Conservation (phyloP, 306 rosid genomes). For the Oemleria cerasiformis region DNA sequence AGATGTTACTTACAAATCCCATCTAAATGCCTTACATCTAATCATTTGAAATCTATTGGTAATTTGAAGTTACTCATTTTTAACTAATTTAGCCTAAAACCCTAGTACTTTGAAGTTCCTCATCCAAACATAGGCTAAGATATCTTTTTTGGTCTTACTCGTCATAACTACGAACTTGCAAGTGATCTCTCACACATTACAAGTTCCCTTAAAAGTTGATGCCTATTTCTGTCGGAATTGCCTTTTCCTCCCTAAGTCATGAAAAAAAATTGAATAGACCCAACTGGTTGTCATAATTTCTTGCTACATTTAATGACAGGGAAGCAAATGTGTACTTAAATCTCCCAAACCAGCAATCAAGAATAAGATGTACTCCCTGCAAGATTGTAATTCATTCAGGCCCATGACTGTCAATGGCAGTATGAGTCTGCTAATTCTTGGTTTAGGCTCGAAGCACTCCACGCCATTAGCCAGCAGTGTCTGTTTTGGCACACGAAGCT, state of each 20-base stretch:
- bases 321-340: conserved; percentile 68
- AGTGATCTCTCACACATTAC: not conserved
- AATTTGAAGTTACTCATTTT: too few species aligned
- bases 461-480: conserved; percentile 39
- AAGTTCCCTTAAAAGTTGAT: not conserved
- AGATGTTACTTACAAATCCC: too few species aligned
- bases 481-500: conserved; percentile 55
- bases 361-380: conserved; percentile 55
- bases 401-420: conserved; percentile 44
- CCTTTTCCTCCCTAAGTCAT: not conserved
- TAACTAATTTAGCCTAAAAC: too few species aligned
- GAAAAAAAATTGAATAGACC: conserved; percentile 7
- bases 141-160: not conserved
- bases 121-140: too few species aligned
- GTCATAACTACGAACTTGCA: not conserved
- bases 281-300: conserved; percentile 48
- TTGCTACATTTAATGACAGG: conserved; percentile 71
- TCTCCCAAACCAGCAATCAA: conserved; percentile 60
- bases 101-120: too few species aligned
- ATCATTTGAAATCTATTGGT: too few species aligned
- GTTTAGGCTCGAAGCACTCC: conserved; percentile 37
- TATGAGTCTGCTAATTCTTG: conserved; percentile 41
- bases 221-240: not conserved
- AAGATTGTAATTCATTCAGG: conserved; percentile 50
- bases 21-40: too few species aligned